These are phyloP conservation scores for Cystobasidiopsis lactophilus DNA, from an alignment of 768 basidiomycete species.

Conservation along the genomic window DNA sequence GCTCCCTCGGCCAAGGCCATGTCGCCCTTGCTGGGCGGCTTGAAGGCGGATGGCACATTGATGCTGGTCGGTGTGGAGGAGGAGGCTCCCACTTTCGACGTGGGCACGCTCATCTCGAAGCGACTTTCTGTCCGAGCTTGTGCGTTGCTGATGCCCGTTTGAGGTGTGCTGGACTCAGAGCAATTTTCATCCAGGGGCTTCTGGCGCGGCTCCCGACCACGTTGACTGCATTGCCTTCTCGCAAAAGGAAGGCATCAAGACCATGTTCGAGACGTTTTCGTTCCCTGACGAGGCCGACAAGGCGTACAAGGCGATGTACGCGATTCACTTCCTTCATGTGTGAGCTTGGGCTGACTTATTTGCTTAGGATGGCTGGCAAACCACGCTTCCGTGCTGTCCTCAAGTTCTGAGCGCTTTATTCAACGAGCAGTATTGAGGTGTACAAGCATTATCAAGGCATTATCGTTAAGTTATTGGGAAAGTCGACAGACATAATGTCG, in stretches of 20 bases:
- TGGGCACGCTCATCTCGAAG: conserved; percentile 11
- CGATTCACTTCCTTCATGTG: neutral
- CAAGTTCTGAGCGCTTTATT: conserved; percentile 5
- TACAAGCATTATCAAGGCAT: no score
- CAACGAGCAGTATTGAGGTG: no score
- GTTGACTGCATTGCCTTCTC: conserved; percentile 16
- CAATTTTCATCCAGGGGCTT: neutral
- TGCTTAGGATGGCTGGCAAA: conserved; percentile 13
- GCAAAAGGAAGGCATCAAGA: conserved; percentile 9
- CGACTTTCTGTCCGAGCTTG: conserved; percentile 15
- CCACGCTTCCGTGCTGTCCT: conserved; percentile 11
- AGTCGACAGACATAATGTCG: no score
- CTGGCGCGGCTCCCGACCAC: neutral
- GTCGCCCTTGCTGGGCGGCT: conserved; percentile 8
- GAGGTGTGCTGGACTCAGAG: neutral
- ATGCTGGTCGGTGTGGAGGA: neutral
- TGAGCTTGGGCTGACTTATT: neutral
- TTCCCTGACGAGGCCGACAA: conserved; percentile 15
- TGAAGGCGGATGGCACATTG: conserved; percentile 10
- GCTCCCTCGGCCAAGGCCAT: conserved; percentile 13
- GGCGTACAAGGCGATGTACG: conserved; percentile 4
- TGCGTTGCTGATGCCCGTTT: conserved; percentile 11
- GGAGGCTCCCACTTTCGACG: neutral
- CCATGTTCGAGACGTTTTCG: conserved; percentile 2
- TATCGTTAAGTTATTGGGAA: no score